phyloP scores from a whole-genome alignment of 192 early-diverging fungal genomes.

The Mycoemilia scoparia region DNA sequence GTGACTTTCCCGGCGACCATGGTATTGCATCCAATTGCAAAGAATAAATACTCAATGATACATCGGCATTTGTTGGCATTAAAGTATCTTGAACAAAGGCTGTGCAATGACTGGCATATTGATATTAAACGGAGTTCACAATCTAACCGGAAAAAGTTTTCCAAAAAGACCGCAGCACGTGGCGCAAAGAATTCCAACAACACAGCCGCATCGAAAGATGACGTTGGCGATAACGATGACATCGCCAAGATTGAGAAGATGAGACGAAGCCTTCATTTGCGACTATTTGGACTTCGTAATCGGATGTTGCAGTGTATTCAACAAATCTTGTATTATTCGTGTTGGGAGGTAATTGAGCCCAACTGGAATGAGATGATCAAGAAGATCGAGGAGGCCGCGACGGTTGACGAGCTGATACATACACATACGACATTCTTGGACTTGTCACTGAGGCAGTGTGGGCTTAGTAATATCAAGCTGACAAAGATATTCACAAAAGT shows the following conservation, averaged over 20 bases:
- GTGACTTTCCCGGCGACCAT: conserved; percentile 79
- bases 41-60: conserved; percentile 81
- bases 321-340: conserved; percentile 76
- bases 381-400: conserved; percentile 41
- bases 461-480: conserved; percentile 66
- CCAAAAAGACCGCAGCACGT: no score
- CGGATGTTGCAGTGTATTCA: conserved; percentile 85
- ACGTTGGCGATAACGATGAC: background rate
- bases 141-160: no score
- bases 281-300: conserved; percentile 52
- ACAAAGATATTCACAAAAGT: conserved; percentile 42
- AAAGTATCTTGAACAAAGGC: conserved; percentile 70
- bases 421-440: conserved; percentile 72
- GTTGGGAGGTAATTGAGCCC: conserved; percentile 85
- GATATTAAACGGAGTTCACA: conserved; percentile 16
- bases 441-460: conserved; percentile 75
- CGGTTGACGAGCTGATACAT: conserved; percentile 73
- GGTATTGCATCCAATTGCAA: conserved; percentile 60
- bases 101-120: conserved; percentile 55
- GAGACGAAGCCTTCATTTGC: conserved; percentile 34
- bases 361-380: conserved; percentile 58
- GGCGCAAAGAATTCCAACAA: no score
- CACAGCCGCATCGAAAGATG: background rate
- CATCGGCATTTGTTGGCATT: conserved; percentile 78
- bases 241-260: conserved; percentile 25